Base-by-base conservation (phyloP, 2,329 filamentous ascomycete genomes). In the Setomelanomma holmii region DNA sequence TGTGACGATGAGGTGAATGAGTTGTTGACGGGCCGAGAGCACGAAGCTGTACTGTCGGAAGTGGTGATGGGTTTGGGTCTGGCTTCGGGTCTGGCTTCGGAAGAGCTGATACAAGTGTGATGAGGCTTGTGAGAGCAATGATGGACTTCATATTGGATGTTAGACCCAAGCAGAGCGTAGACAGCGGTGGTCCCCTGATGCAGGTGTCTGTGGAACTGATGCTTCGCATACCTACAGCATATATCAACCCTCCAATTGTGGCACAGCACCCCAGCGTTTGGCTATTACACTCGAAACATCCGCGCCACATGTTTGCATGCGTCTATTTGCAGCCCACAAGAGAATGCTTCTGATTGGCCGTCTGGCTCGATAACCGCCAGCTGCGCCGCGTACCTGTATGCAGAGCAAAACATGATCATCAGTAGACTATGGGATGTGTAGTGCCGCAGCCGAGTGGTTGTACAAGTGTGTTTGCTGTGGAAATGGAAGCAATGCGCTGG, bases 261-360 rank as follows among this genome's bases (percentile, higher is more conserved):
- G 55, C 58, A 56, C 53, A 61, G 55, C 52, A 49, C 43, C 10
- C 19, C 42, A 43, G 58, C 55, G 58, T 47, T 40, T 61, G 50
- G 40, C 2, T 45, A 42, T 19, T 24, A 11, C 5, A 7, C n/a
- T 22, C 34, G 43, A 51, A 51, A 51, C 49, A 21, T 38, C 27
- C 27, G 33, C 41, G 52, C 56, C 47, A 49, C 52, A 50, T 46
- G 41, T 46, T 52, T 45, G 40, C 53, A 51, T 46, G 35, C 21
- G 20, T 11, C 19, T 14, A 14, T 14, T 41, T 22, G 39, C 14
- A 14, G 20, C 14, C 22, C 20, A 20, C 5, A 22, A 12, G 6
- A 11, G 10, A 24, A 24, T 20, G 19, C 20, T 23, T 41, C 39
- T 24, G 8, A 46, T 46, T 39, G 44, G 44, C 11, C 12, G 33